Evolutionary conservation across 1,139 yeast species (phyloP).

Genomic region (Kodamaea suecica): DNA sequence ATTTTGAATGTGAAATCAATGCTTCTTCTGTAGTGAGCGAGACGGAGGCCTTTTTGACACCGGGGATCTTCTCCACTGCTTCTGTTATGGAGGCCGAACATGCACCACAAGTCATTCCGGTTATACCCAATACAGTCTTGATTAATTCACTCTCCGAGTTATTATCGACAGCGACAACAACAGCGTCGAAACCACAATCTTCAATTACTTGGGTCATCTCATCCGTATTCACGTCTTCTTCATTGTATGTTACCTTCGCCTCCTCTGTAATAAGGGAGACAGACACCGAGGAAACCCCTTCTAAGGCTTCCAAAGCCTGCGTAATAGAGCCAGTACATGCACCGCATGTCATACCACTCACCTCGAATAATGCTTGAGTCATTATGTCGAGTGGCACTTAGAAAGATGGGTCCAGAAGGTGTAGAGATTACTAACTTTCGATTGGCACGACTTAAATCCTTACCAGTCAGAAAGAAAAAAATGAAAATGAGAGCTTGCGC

Average conservation of each 20-base stretch:
- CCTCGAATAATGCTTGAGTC: conserved; percentile 2
- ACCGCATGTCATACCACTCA: conserved; percentile 40
- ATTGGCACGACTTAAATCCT: background rate
- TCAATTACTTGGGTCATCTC: conserved; percentile 27
- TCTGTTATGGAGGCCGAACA: conserved; percentile 65
- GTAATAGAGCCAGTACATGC: conserved; percentile 42
- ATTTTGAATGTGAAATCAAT: conserved; percentile 19
- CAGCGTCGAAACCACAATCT: conserved; percentile 41
- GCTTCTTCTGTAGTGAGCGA: conserved; percentile 52
- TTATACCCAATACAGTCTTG: conserved; percentile 20
- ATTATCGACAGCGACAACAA: conserved; percentile 3
- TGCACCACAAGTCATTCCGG: conserved; percentile 89
- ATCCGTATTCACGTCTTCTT: conserved; percentile 9
- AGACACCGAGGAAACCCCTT: conserved; percentile 33
- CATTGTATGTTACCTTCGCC: conserved; percentile 26
- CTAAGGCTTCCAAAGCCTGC: conserved; percentile 21
- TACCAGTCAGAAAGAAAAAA: background rate
- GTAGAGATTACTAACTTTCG: background rate
- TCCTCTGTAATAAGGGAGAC: conserved; percentile 38
- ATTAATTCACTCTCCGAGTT: background rate
- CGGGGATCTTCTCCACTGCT: conserved; percentile 46
- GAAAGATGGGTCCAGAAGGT: no score
- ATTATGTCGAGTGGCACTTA: background rate
- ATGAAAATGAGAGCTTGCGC: background rate
- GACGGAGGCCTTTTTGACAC: conserved; percentile 54